A percentile compares a stretch with the other conserved stretches of the same genome.
These are phyloP conservation scores for Hemileccinum rubropunctum DNA, from an alignment of 768 basidiomycete genomes.

Conservation along the genomic window DNA sequence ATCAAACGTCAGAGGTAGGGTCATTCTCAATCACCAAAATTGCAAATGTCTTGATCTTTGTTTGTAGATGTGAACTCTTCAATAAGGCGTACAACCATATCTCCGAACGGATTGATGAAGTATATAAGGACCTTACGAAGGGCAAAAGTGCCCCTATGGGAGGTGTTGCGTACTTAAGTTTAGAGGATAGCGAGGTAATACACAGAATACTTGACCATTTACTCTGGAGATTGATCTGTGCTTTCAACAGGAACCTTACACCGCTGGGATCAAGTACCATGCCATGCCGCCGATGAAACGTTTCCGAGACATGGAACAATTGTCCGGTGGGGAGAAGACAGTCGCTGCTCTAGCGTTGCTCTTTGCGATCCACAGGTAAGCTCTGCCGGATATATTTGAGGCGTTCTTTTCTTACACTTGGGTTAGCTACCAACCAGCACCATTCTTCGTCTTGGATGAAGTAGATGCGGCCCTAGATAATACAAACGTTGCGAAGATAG, in stretches of 20 bases:
- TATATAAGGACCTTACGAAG: slow-evolving; percentile 98
- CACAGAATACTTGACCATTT: slow-evolving; percentile 21
- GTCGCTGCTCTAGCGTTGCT: slow-evolving; percentile 95
- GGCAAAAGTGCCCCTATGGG: slow-evolving; percentile 92
- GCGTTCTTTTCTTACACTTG: not conserved
- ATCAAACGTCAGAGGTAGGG: slow-evolving; percentile 76
- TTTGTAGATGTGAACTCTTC: slow-evolving; percentile 70
- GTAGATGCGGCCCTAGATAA: slow-evolving; percentile 98
- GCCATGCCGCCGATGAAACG: slow-evolving; percentile 99
- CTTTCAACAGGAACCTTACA: slow-evolving; percentile 68
- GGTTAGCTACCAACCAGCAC: slow-evolving; percentile 87
- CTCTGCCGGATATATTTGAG: not conserved
- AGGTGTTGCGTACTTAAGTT: slow-evolving; percentile 92
- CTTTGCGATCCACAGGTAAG: slow-evolving; percentile 93
- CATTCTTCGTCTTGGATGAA: slow-evolving; percentile 98
- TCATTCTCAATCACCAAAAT: not conserved
- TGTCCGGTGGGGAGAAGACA: slow-evolving; percentile 98
- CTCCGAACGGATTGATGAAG: slow-evolving; percentile 88
- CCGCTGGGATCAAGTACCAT: slow-evolving; percentile 93
- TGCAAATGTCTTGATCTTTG: slow-evolving; percentile 1
- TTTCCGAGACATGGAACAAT: slow-evolving; percentile 98
- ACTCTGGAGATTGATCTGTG: slow-evolving; percentile 1
- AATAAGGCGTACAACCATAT: slow-evolving; percentile 97
- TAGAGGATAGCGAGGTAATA: slow-evolving; percentile 92
- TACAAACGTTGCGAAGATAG: slow-evolving; percentile 96